Conservation (phyloP, 179 eudicot species). For the Silene coronaria region DNA sequence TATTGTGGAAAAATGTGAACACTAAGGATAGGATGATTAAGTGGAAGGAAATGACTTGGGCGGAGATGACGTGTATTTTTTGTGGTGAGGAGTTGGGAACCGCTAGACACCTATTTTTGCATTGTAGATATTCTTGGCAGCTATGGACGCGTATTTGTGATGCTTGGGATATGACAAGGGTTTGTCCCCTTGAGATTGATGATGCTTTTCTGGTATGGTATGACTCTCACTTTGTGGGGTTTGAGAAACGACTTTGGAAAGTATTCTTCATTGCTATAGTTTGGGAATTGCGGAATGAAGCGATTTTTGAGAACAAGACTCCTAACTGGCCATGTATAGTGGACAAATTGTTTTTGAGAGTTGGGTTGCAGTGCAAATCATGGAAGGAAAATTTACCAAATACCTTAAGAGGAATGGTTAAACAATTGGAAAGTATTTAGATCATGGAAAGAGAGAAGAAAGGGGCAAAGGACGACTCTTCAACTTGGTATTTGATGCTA, state of each 20-base stretch:
- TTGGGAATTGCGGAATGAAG: neutral
- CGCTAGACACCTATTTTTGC: neutral
- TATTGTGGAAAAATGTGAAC: neutral
- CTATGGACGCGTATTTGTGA: neutral
- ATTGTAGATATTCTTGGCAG: neutral
- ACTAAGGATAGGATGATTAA: neutral
- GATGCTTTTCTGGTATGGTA: neutral
- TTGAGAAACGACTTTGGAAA: neutral
- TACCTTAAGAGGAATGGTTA: too few species aligned
- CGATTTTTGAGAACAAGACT: neutral
- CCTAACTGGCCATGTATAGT: too few species aligned
- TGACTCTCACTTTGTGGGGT: neutral
- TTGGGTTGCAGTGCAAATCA: too few species aligned
- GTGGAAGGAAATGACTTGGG: neutral
- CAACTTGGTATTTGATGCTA: too few species aligned
- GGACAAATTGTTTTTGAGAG: too few species aligned
- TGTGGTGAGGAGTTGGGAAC: neutral
- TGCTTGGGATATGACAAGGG: neutral
- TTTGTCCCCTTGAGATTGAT: neutral
- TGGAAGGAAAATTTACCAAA: too few species aligned
- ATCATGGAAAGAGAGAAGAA: too few species aligned
- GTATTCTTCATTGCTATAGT: neutral
- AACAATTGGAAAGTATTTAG: too few species aligned
- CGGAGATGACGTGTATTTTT: neutral
- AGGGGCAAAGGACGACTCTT: too few species aligned